A percentile compares a stretch with the other conserved stretches of the same genome.
phyloP scores from a whole-genome alignment of 768 basidiomycete genomes.

The Podaxis mareebaensis region DNA sequence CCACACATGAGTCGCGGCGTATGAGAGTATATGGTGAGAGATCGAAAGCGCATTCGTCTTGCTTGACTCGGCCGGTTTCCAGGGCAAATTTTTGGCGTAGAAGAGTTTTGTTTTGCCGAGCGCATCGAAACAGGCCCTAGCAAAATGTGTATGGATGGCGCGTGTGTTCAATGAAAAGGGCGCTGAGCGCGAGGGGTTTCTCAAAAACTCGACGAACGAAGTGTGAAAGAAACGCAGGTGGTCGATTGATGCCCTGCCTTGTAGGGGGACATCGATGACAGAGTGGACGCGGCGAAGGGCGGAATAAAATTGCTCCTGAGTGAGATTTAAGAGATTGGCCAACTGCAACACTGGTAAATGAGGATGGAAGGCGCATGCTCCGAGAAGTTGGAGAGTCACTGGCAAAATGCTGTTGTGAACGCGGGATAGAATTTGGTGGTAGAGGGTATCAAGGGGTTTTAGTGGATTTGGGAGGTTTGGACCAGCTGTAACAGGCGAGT shows the following conservation, averaged over 20 bases:
- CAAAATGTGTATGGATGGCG: neutral
- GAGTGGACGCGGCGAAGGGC: neutral
- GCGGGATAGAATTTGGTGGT: neutral
- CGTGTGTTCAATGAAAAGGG: neutral
- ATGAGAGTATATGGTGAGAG: neutral
- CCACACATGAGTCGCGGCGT: neutral
- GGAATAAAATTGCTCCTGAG: neutral
- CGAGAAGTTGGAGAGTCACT: neutral
- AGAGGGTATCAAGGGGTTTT: neutral
- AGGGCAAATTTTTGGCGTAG: neutral
- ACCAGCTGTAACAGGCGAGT: neutral
- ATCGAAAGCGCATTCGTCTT: neutral
- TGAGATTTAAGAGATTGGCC: neutral
- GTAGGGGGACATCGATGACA: neutral
- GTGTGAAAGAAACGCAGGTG: neutral
- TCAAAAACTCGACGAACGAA: neutral
- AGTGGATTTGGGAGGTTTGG: neutral
- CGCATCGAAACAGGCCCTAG: neutral
- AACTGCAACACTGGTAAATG: neutral
- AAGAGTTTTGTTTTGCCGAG: conserved; percentile 1
- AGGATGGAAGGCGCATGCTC: neutral
- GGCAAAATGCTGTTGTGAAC: neutral
- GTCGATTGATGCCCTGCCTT: neutral
- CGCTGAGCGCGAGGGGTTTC: neutral
- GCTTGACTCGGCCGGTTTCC: conserved; percentile 1